Evolutionary conservation across 768 basidiomycete genomes (phyloP), one percentile per base, ranked within the genome.

Genomic region (Mycena indigotica): DNA sequence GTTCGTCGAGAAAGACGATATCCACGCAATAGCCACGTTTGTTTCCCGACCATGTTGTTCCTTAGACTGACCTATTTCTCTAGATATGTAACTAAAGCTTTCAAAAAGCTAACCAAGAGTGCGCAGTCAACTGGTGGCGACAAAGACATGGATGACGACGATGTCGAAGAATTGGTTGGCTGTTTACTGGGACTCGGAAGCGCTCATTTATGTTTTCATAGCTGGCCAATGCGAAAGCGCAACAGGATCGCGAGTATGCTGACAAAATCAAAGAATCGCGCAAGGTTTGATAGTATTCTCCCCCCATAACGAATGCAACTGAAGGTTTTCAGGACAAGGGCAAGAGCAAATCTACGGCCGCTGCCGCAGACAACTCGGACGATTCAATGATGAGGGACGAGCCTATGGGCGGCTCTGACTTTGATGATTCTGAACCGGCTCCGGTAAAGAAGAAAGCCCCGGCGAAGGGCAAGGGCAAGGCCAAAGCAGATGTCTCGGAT

Each of bases 1-100:
- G 72, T 98, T 91, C 73, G 95, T 99, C 57, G 95, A 98, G 72
- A 99, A 99, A 79, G 96, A 98, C 67, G 95, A 97, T 71, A 86
- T 84, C 26, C 91, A 95, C 76, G 93, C 96, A 8, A 96, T 99
- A 68, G 84, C 87, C 62, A 82, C 77, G 94, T 95, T 62, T 63
- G 89, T 82, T 3, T n/a, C 29, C 4, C 17, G 28, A 29, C 19
- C 50, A 28, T 39, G 4, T 39, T 35, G 28, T 29, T 35, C 25
- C n/a, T 28, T 54, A 29, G 24, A 6, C 38, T 29, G 48, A 41
- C 41, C 52, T 29, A 54, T 56, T 51, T 53, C 52, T 28, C 10
- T 63, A 93, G 91, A 41, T 91, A 93, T 71, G 91, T 93, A 10
- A 72, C 67, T 28, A 75, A 72, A 38, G 78, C 84, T 3, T 67